Conservation (phyloP, 176 grass and related monocot genomes). For the Musa schizocarpa region DNA sequence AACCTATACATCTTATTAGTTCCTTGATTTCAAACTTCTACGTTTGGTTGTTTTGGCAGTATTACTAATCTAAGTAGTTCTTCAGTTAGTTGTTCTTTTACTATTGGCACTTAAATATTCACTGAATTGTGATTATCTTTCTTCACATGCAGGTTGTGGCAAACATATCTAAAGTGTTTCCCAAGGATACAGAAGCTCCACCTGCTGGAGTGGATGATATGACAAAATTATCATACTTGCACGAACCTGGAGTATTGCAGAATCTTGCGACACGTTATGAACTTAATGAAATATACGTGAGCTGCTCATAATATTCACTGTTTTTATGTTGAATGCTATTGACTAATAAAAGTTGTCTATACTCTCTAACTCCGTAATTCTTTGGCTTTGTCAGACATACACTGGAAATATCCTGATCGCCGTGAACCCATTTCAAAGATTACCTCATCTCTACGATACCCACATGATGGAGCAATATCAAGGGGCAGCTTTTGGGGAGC, state of each 20-base stretch:
- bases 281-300: constrained; percentile 88
- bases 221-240: constrained; percentile 94
- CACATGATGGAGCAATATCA: constrained; percentile 81
- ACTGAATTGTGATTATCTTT: background rate
- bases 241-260: constrained; percentile 91
- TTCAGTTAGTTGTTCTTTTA: background rate
- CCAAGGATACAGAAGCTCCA: constrained; percentile 81
- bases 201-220: constrained; percentile 80
- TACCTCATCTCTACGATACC: constrained; percentile 64
- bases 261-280: constrained; percentile 77
- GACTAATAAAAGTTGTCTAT: background rate
- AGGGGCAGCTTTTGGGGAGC: constrained; percentile 69
- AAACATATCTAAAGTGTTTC: constrained; percentile 47
- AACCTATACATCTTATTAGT: too few relatives aligned
- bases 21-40: background rate
- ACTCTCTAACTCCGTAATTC: background rate
- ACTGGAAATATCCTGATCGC: constrained; percentile 93
- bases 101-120: background rate
- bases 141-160: constrained; percentile 22
- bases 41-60: background rate
- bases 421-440: constrained; percentile 94
- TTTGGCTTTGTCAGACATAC: constrained; percentile 52
- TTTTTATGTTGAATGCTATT: constrained; percentile 2
- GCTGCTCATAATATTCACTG: constrained; percentile 21
- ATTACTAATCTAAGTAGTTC: background rate